Base-by-base conservation (phyloP, 495 filamentous ascomycete genomes). In the Aspergillus conjunctus region DNA sequence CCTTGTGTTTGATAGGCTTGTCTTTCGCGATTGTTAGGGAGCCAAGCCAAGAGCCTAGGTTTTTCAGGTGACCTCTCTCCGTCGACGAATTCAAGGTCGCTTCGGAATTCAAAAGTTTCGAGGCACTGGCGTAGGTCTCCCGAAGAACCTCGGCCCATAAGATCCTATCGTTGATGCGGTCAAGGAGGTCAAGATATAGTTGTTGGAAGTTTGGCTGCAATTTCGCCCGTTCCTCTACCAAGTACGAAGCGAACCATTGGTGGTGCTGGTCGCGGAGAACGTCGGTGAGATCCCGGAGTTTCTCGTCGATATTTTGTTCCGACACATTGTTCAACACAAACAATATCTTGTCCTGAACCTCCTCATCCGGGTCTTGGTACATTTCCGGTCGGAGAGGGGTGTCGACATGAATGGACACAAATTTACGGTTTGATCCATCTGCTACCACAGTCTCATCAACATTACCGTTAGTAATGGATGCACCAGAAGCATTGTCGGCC, bases 291-390 rank as follows among this genome's bases (percentile, higher is more conserved):
- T 94, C 91, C 41, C 79, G 79, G 61, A 90, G 85, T 70, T 96
- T 97, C 32, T 86, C 80, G 33, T 90, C 87, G 10, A 98, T 81
- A 55, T 97, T 98, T 20, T 88, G 85, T 50, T 91, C 86, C 0
- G 94, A 97, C 18, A 98, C 84, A 66, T 99, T 99, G 79, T 99
- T 99, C 58, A 99, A 77, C 33, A 92, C 90, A 68, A 99, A 99
- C 60, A 95, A 84, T 57, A 98, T 91, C 70, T 92, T 95, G 68
- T 97, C 94, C 58, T 95, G 91, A 2, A 88, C 82, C 20, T 95
- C 89, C 56, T 89, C 89, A 59, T 87, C 82, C 0, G 94, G 94
- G 15, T 96, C 91, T 61, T 92, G 85, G 54, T 89, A 93, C 15
- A 76, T 67, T 33, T 81, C 83, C 34, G 66, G 75, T 8, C 76